Percentiles rank a stretch among this genome's conserved stretches.
Evolutionary conservation across 257 asterid genomes (phyloP).

Genomic region (Plantago elongata): DNA sequence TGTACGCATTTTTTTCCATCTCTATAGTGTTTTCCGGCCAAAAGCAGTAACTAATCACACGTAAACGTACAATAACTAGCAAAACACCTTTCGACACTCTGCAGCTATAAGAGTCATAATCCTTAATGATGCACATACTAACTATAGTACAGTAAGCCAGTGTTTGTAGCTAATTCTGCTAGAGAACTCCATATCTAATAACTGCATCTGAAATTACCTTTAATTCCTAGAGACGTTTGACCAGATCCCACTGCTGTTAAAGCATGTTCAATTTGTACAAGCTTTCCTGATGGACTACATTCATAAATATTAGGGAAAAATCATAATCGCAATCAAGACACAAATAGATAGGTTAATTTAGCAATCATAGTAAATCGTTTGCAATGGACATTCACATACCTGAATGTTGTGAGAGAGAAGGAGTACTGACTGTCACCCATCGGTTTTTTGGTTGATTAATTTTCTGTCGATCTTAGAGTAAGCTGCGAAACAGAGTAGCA

Average conservation of each 20-base stretch:
- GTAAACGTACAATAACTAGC: no score
- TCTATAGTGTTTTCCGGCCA: no score
- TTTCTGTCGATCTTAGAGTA: no score
- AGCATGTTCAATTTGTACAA: constrained; percentile 98
- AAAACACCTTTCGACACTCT: no score
- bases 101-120: no score
- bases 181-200: no score
- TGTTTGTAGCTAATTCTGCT: no score
- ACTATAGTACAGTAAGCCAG: no score
- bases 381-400: constrained; percentile 52
- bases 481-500: no score
- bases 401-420: constrained; percentile 97
- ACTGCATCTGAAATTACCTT: constrained; percentile 41
- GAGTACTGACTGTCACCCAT: constrained; percentile 99
- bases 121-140: no score
- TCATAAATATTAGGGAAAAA: constrained; percentile 9
- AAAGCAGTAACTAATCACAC: no score
- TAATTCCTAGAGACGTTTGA: constrained; percentile 94
- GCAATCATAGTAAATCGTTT: not conserved
- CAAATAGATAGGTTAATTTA: not conserved
- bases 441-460: constrained; percentile 14
- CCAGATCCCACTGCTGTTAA: constrained; percentile 99
- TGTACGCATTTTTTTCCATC: no score
- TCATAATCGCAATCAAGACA: not conserved
- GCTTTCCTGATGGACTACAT: constrained; percentile 93